Evolutionary conservation across 1,284 basidiomycete genomes (phyloP).

Genomic region (Moesziomyces parantarcticus): DNA sequence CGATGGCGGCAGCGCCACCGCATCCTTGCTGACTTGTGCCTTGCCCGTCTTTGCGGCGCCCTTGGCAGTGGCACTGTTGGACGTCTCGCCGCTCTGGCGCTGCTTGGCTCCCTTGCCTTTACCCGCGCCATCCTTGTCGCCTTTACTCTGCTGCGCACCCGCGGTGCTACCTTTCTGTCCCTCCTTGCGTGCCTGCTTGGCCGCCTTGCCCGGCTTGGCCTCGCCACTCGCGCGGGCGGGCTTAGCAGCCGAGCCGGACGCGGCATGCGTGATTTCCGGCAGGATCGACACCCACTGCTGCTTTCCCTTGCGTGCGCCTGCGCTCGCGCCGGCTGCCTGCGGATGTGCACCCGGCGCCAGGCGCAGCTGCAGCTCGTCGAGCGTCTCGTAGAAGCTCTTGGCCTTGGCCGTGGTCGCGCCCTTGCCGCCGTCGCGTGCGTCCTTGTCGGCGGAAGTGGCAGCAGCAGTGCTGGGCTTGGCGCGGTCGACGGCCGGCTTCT

Average conservation of each 20-base stretch:
- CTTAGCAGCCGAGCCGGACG: conserved; percentile 4
- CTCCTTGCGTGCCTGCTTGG: conserved; percentile 17
- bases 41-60: not conserved
- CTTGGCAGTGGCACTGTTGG: conserved; percentile 2
- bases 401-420: conserved; percentile 3
- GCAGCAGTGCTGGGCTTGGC: conserved; percentile 12
- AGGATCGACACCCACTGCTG: conserved; percentile 57
- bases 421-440: conserved; percentile 1
- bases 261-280: conserved; percentile 46
- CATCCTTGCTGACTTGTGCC: not conserved
- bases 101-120: conserved; percentile 1
- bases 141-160: conserved; percentile 3
- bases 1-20: no score
- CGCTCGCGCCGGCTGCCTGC: conserved; percentile 7
- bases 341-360: conserved; percentile 25
- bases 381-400: conserved; percentile 41
- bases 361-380: conserved; percentile 43
- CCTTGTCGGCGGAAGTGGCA: not conserved
- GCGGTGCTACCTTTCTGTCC: conserved; percentile 11
- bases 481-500: conserved; percentile 6
- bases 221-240: conserved; percentile 4
- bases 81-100: conserved; percentile 1
- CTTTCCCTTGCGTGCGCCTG: conserved; percentile 41
- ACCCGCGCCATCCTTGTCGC: conserved; percentile 9
- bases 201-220: conserved; percentile 16